Percentiles rank a stretch among this genome's conserved stretches.
phyloP scores from a whole-genome alignment of 371 early-diverging fungal species.

The Mortierella sp. region DNA sequence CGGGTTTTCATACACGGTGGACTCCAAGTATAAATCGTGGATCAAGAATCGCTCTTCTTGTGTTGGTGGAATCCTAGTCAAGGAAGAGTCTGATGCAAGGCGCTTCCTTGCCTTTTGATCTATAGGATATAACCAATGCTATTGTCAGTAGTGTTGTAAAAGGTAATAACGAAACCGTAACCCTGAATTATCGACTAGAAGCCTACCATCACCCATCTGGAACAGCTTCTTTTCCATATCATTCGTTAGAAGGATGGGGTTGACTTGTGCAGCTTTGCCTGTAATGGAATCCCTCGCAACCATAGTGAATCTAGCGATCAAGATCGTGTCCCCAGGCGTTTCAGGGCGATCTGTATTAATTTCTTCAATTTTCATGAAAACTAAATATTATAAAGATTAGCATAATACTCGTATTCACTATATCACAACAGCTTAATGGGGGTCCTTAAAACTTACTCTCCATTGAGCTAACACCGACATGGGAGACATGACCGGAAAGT shows the following conservation, averaged over 20 bases:
- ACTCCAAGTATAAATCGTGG: conserved; percentile 84
- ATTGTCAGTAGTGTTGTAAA: too few species aligned
- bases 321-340: conserved; percentile 63
- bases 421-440: neutral
- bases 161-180: neutral
- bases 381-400: conserved; percentile 21
- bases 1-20: conserved; percentile 60
- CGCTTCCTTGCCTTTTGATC: conserved; percentile 66
- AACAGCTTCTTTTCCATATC: conserved; percentile 81
- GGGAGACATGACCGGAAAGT: conserved; percentile 83
- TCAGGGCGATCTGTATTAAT: conserved; percentile 20
- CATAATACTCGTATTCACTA: too few species aligned
- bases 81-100: conserved; percentile 63
- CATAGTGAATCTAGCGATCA: conserved; percentile 94
- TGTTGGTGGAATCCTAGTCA: conserved; percentile 84
- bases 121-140: too few species aligned
- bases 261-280: conserved; percentile 77
- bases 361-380: conserved; percentile 81
- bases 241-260: conserved; percentile 77
- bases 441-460: conserved; percentile 65
- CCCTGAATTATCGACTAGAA: too few species aligned
- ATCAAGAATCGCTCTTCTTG: conserved; percentile 83
- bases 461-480: conserved; percentile 92
- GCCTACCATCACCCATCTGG: conserved; percentile 70
- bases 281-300: conserved; percentile 87